A percentile compares a stretch with the other conserved stretches of the same genome.
phyloP scores from a whole-genome alignment of 2,329 filamentous ascomycete species.

The Nigrospora sphaerica region DNA sequence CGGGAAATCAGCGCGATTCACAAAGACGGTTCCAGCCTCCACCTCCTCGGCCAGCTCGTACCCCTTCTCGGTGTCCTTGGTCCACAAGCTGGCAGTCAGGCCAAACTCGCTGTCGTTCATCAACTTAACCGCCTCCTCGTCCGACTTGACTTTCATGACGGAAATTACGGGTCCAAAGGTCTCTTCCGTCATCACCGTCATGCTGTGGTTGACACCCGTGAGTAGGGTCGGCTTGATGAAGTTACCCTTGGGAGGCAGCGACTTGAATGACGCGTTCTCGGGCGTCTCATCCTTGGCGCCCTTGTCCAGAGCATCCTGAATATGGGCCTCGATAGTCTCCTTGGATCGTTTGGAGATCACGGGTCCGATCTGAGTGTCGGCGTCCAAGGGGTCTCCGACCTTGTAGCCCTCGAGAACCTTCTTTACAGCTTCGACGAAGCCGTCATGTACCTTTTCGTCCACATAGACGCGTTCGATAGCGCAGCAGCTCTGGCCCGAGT shows the following conservation, averaged over 20 bases:
- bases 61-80: slow-evolving; percentile 71
- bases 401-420: slow-evolving; percentile 75
- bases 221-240: slow-evolving; percentile 83
- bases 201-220: slow-evolving; percentile 69
- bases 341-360: slow-evolving; percentile 78
- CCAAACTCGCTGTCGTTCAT: slow-evolving; percentile 98
- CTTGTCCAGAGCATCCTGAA: slow-evolving; percentile 74
- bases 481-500: slow-evolving; percentile 97
- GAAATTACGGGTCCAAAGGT: slow-evolving; percentile 92
- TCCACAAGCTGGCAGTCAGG: slow-evolving; percentile 95
- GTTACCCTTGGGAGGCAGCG: slow-evolving; percentile 71
- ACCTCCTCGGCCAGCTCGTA: slow-evolving; percentile 72
- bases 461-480: slow-evolving; percentile 90
- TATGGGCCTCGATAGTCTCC: slow-evolving; percentile 68
- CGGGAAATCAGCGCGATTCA: slow-evolving; percentile 90
- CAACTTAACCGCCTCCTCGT: slow-evolving; percentile 71
- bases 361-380: slow-evolving; percentile 75
- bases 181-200: slow-evolving; percentile 88
- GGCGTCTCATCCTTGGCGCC: slow-evolving; percentile 83
- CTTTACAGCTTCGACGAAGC: slow-evolving; percentile 72
- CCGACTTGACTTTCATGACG: slow-evolving; percentile 75
- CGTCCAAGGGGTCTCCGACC: slow-evolving; percentile 80
- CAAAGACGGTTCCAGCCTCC: slow-evolving; percentile 91
- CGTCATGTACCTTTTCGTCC: slow-evolving; percentile 73
- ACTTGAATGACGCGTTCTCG: slow-evolving; percentile 68